Base-by-base conservation (phyloP, 1,284 basidiomycete genomes). In the Sphaerobolus stellatus region DNA sequence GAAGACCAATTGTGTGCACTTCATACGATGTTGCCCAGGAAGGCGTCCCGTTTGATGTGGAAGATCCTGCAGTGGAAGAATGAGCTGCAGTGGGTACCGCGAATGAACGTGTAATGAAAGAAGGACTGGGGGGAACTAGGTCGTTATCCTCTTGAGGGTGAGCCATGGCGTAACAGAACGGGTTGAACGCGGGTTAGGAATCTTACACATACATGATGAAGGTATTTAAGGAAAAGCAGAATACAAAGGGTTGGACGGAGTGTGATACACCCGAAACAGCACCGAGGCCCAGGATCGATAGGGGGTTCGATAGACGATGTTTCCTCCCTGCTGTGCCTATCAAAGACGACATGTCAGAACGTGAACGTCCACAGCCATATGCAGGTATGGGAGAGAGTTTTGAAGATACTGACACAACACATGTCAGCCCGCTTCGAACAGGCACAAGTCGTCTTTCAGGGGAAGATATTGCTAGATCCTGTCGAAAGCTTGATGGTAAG, bases 11-110 rank as follows among this genome's bases (percentile, higher is more conserved):
- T 25, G 40, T 31, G 27, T 45, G 40, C 16, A 52, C 50, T 46
- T 52, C 25, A 20, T 52, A 52, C 8, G 50, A 52, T 14, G 24
- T 24, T 34, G 50, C 40, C 50, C 50, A 52, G 13, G 50, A 29
- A 45, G 25, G 50, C 31, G 30, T 16, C 48, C 38, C 36, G 38
- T 61, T n/a, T 54, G 45, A 60, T 34, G 30, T 56, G 56, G 25
- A 51, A 55, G 13, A 61, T n/a, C n/a, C n/a, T n/a, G 31, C 27
- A 40, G 34, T 13, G 56, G 36, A 51, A 4, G 48, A 29, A 28
- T 48, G 22, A 6, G 50, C 22, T 5, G 11, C 18, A 34, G 22
- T 36, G 13, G 28, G 48, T 22, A 22, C 9, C 5, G 44, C 43
- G 24, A 52, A 44, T 30, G 50, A 45, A 20, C 31, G 50, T 27